Evolutionary conservation across 805 yeast species (phyloP).

Genomic region (Lachancea mirantina): DNA sequence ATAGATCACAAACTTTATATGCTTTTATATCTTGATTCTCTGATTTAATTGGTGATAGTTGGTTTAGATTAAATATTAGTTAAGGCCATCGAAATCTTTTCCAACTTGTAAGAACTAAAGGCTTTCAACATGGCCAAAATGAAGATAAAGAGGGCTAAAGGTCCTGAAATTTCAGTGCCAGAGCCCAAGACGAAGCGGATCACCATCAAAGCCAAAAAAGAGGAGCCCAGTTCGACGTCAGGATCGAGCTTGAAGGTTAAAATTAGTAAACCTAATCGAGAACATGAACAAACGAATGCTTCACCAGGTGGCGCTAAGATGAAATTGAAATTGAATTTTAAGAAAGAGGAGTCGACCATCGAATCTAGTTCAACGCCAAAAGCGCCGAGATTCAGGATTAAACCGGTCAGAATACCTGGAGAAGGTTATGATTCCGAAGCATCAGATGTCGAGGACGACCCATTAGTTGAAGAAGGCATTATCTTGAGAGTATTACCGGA

Average conservation of each 20-base stretch:
- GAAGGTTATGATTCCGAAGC: slow-evolving; percentile 97
- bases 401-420: slow-evolving; percentile 68
- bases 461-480: slow-evolving; percentile 81
- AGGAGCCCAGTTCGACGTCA: slow-evolving; percentile 6
- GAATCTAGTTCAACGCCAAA: slow-evolving; percentile 25
- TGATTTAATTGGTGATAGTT: too few relatives aligned
- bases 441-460: slow-evolving; percentile 93
- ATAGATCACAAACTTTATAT: not conserved
- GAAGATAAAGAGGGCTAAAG: slow-evolving; percentile 24
- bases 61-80: too few relatives aligned
- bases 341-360: slow-evolving; percentile 14
- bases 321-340: slow-evolving; percentile 22
- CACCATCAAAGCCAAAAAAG: slow-evolving; percentile 17
- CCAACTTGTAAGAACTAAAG: too few relatives aligned
- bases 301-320: slow-evolving; percentile 12
- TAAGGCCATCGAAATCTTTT: too few relatives aligned
- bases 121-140: slow-evolving; percentile 19
- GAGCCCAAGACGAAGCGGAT: slow-evolving; percentile 21
- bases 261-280: slow-evolving; percentile 14
- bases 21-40: not conserved
- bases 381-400: slow-evolving; percentile 44
- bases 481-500: slow-evolving; percentile 62
- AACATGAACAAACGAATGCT: slow-evolving; percentile 4
- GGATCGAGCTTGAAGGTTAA: slow-evolving; percentile 22
- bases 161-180: slow-evolving; percentile 10